These are phyloP conservation scores for Amorphotheca resinae DNA, from an alignment of 495 filamentous ascomycete genomes.

Conservation along the genomic window DNA sequence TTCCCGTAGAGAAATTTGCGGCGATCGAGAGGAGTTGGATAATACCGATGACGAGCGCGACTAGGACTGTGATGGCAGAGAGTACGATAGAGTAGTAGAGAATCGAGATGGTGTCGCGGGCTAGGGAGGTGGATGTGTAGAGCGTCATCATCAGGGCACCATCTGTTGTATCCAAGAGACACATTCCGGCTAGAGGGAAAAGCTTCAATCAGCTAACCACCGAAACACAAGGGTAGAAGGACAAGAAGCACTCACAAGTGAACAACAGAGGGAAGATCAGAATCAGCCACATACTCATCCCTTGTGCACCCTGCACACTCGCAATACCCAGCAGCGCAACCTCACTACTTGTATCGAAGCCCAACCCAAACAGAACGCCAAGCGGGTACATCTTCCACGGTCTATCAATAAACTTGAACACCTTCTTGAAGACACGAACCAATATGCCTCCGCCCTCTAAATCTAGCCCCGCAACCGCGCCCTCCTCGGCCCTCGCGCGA, in stretches of 20 bases:
- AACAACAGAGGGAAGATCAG: conserved; percentile 86
- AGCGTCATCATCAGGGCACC: conserved; percentile 92
- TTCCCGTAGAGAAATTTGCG: conserved; percentile 57
- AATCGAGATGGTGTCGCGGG: conserved; percentile 71
- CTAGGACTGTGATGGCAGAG: conserved; percentile 74
- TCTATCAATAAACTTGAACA: conserved; percentile 76
- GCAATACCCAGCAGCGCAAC: conserved; percentile 87
- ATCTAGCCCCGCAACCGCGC: conserved; percentile 41
- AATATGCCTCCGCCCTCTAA: conserved; percentile 70
- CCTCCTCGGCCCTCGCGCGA: conserved; percentile 18
- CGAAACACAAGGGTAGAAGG: neutral
- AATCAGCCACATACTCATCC: conserved; percentile 88
- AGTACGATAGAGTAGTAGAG: conserved; percentile 91
- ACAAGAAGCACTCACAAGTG: conserved; percentile 43
- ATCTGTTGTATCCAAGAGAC: conserved; percentile 41
- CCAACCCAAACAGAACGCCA: conserved; percentile 81
- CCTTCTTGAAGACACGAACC: conserved; percentile 52
- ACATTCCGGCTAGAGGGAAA: conserved; percentile 17
- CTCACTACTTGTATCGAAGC: conserved; percentile 93
- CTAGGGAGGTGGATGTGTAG: conserved; percentile 65
- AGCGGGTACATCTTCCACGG: conserved; percentile 98
- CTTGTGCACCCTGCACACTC: conserved; percentile 68
- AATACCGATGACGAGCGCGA: conserved; percentile 72
- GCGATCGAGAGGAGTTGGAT: conserved; percentile 74
- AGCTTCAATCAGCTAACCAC: neutral